phyloP scores from a whole-genome alignment of 768 basidiomycete species.

The Melanogaster broomeanus region DNA sequence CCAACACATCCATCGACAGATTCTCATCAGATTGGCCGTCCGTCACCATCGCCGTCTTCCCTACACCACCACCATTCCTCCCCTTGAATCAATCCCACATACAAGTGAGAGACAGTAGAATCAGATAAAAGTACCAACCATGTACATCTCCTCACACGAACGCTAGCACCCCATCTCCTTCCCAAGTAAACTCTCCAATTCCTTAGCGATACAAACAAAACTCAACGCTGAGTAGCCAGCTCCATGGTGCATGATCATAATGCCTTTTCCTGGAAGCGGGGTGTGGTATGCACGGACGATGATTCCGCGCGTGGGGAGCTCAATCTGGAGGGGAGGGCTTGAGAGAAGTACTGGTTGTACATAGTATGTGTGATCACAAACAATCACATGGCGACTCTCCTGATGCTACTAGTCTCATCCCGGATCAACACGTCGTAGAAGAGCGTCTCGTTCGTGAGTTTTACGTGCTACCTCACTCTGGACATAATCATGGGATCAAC shows the following conservation, averaged over 20 bases:
- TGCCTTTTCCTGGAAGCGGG: conserved; percentile 56
- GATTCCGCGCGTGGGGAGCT: conserved; percentile 59
- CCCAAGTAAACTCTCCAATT: conserved; percentile 56
- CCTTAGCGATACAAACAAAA: conserved; percentile 90
- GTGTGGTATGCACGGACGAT: conserved; percentile 86
- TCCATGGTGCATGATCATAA: conserved; percentile 94
- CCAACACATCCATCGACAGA: conserved; percentile 71
- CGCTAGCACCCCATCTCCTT: conserved; percentile 77
- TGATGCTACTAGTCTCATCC: no score
- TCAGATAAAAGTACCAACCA: conserved; percentile 50
- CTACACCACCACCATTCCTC: conserved; percentile 6
- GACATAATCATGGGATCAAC: no score
- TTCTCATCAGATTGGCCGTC: conserved; percentile 24
- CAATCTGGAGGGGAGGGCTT: conserved; percentile 81
- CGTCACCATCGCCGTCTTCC: conserved; percentile 27
- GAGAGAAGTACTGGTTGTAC: conserved; percentile 65
- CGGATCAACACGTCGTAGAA: no score
- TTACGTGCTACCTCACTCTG: no score
- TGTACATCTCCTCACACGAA: conserved; percentile 84
- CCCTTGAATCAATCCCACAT: neutral
- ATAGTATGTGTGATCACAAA: no score
- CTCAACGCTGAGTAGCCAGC: conserved; percentile 89
- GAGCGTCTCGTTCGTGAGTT: no score
- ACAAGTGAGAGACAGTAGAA: no score
- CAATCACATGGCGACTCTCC: no score